Evolutionary conservation across 768 basidiomycete genomes (phyloP).

Genomic region (Pleurotus eryngii): DNA sequence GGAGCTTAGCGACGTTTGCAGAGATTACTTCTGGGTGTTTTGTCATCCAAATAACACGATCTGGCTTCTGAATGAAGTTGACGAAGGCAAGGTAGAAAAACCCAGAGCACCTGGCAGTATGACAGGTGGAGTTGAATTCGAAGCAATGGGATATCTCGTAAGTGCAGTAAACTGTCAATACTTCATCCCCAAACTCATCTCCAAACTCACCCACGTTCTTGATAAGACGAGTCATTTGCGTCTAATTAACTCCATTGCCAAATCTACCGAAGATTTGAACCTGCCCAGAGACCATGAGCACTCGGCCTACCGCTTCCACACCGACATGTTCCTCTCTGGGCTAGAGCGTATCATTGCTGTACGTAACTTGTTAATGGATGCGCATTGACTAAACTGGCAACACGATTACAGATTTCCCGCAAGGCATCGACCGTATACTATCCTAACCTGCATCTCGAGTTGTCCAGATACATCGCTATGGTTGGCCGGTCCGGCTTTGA

Average conservation of each 20-base stretch:
- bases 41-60: constrained; percentile 93
- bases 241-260: constrained; percentile 78
- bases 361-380: constrained; percentile 20
- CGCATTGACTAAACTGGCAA: not conserved
- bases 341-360: constrained; percentile 90
- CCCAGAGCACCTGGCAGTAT: constrained; percentile 95
- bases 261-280: constrained; percentile 59
- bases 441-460: constrained; percentile 89
- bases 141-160: constrained; percentile 95
- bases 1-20: constrained; percentile 84
- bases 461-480: constrained; percentile 80
- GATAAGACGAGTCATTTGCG: constrained; percentile 82
- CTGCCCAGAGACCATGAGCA: constrained; percentile 66
- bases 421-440: constrained; percentile 96
- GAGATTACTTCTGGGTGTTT: constrained; percentile 97
- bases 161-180: constrained; percentile 23
- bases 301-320: constrained; percentile 81
- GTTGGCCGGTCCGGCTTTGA: constrained; percentile 67
- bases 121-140: constrained; percentile 98
- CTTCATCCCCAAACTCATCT: not conserved
- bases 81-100: constrained; percentile 82
- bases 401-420: constrained; percentile 68
- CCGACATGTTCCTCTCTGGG: constrained; percentile 86
- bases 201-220: not conserved
- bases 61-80: constrained; percentile 82